phyloP scores from a whole-genome alignment of 345 rosid genomes.

The Euphorbia peplus region DNA sequence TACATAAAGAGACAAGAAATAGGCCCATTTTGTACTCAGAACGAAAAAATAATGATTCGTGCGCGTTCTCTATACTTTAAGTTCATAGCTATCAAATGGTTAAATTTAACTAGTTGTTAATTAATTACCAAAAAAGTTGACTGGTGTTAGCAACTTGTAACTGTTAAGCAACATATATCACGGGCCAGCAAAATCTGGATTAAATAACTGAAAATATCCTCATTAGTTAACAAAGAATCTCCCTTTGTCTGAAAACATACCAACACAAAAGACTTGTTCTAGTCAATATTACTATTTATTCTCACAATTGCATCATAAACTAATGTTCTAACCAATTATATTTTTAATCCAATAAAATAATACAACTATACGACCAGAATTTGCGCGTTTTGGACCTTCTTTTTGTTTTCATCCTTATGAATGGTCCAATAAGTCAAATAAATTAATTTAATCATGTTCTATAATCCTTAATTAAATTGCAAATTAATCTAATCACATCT shows the following conservation, averaged over 20 bases:
- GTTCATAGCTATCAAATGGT: too few species aligned
- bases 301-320: background rate
- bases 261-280: background rate
- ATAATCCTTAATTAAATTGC: background rate
- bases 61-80: too few species aligned
- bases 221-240: background rate
- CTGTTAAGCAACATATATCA: background rate
- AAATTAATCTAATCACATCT: background rate
- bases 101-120: too few species aligned
- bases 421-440: background rate
- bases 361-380: background rate
- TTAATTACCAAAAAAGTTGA: too few species aligned
- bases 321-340: too few species aligned
- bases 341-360: too few species aligned
- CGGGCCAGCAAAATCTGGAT: slow-evolving; percentile 8
- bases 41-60: too few species aligned
- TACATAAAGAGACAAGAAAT: too few species aligned
- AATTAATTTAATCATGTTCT: background rate
- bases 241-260: background rate
- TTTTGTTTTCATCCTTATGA: background rate
- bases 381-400: background rate
- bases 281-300: slow-evolving; percentile 1
- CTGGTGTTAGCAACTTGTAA: too few species aligned
- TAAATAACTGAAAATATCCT: background rate
- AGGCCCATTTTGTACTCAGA: too few species aligned